A percentile compares a stretch with the other conserved stretches of the same genome.
Evolutionary conservation across 2,329 filamentous ascomycete species (phyloP).

Genomic region (Pezicula rhizophila): DNA sequence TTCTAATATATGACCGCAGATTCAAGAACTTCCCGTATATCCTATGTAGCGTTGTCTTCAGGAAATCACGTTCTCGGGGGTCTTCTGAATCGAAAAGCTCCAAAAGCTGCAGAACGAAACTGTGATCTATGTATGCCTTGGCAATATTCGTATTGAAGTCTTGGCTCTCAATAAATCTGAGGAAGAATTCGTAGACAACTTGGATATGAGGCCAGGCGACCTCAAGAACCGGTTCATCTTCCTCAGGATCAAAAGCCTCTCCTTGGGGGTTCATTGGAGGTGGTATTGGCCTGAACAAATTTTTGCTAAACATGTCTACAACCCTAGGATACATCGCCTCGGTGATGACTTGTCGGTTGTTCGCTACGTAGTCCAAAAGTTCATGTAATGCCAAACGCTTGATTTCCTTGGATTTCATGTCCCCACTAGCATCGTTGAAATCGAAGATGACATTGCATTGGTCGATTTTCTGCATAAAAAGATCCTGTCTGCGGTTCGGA

Average conservation of each 20-base stretch:
- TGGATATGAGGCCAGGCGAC: slow-evolving; percentile 99
- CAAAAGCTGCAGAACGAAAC: slow-evolving; percentile 92
- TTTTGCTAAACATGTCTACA: slow-evolving; percentile 99
- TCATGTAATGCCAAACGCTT: slow-evolving; percentile 95
- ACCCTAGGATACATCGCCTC: slow-evolving; percentile 98
- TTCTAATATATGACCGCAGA: slow-evolving; percentile 89
- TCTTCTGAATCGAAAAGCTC: slow-evolving; percentile 98
- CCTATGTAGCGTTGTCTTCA: slow-evolving; percentile 95
- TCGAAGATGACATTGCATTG: slow-evolving; percentile 99
- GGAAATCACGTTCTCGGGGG: slow-evolving; percentile 89
- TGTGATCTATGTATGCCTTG: slow-evolving; percentile 97
- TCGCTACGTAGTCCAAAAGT: slow-evolving; percentile 94
- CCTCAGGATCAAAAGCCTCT: slow-evolving; percentile 96
- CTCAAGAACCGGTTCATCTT: slow-evolving; percentile 95
- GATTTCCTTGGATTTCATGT: slow-evolving; percentile 99
- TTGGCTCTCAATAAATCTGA: slow-evolving; percentile 97
- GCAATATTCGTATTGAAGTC: slow-evolving; percentile 99
- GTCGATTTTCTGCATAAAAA: slow-evolving; percentile 99
- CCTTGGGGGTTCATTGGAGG: slow-evolving; percentile 97
- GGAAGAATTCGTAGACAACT: slow-evolving; percentile 98
- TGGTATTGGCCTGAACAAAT: slow-evolving; percentile 92
- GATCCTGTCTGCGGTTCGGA: slow-evolving; percentile 86
- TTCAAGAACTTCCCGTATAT: slow-evolving; percentile 99
- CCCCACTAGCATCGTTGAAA: slow-evolving; percentile 95
- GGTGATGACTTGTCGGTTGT: slow-evolving; percentile 96